phyloP scores from a whole-genome alignment of 2,329 filamentous ascomycete species.

The Ceratocystis albifundus region DNA sequence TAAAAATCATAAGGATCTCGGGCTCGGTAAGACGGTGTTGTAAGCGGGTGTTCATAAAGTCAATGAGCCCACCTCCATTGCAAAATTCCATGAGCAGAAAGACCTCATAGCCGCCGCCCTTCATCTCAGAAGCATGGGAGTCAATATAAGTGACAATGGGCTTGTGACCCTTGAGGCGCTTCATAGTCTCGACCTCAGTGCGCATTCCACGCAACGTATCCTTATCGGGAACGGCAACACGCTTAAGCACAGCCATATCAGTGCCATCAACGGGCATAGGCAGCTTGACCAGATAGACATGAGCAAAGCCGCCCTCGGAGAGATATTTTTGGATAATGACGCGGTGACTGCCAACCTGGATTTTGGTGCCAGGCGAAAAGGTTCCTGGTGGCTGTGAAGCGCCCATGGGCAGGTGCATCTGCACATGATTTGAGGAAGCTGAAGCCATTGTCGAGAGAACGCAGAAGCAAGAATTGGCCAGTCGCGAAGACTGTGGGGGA shows the following conservation, averaged over 20 bases:
- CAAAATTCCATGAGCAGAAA: constrained; percentile 98
- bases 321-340: constrained; percentile 95
- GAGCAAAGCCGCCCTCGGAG: constrained; percentile 94
- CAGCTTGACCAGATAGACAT: constrained; percentile 91
- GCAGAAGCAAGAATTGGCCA: not conserved
- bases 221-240: constrained; percentile 94
- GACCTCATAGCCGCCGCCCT: constrained; percentile 90
- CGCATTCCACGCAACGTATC: constrained; percentile 90
- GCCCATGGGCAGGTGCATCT: constrained; percentile 29
- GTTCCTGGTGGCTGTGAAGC: constrained; percentile 60
- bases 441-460: constrained; percentile 19
- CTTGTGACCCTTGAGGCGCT: constrained; percentile 91
- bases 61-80: constrained; percentile 85
- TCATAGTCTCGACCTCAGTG: constrained; percentile 99
- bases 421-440: constrained; percentile 19
- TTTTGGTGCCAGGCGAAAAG: constrained; percentile 87
- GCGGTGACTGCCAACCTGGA: constrained; percentile 84
- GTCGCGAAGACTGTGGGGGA: not conserved
- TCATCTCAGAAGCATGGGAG: constrained; percentile 89
- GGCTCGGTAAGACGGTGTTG: constrained; percentile 95
- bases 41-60: constrained; percentile 98
- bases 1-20: constrained; percentile 94
- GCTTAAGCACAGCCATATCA: constrained; percentile 76
- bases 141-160: constrained; percentile 98
- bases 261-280: constrained; percentile 64